Percentiles rank a stretch among this genome's conserved stretches.
Evolutionary conservation across 176 grass and related monocot species (phyloP).

Genomic region (Oropetium thomaeum): DNA sequence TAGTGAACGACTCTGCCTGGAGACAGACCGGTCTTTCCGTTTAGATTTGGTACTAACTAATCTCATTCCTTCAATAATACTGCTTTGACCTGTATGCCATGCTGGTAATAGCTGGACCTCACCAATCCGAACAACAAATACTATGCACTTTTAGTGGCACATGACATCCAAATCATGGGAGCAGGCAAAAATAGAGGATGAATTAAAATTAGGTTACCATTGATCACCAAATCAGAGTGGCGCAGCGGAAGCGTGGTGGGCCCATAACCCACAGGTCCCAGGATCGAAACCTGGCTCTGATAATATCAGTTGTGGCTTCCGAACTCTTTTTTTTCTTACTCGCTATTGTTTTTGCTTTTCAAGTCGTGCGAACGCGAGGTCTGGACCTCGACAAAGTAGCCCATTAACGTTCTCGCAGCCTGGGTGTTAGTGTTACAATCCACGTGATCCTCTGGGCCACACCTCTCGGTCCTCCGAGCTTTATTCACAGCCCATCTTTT

Average conservation of each 20-base stretch:
- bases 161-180: background rate
- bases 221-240: slow-evolving; percentile 62
- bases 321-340: background rate
- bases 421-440: too few relatives aligned
- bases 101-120: background rate
- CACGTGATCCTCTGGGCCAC: background rate
- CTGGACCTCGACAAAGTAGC: background rate
- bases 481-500: background rate
- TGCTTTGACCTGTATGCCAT: background rate
- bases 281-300: slow-evolving; percentile 93
- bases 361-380: background rate
- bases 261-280: slow-evolving; percentile 97
- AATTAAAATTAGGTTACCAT: too few relatives aligned
- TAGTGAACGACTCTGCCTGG: too few relatives aligned
- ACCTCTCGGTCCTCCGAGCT: background rate
- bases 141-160: background rate
- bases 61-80: background rate
- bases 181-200: too few relatives aligned
- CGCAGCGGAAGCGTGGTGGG: slow-evolving; percentile 97
- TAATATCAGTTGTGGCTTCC: background rate
- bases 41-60: background rate
- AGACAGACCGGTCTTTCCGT: too few relatives aligned
- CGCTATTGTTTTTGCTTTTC: background rate
- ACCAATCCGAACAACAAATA: background rate
- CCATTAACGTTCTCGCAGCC: background rate